Base-by-base conservation (phyloP, 306 rosid species). In the Acacia melanoxylon region DNA sequence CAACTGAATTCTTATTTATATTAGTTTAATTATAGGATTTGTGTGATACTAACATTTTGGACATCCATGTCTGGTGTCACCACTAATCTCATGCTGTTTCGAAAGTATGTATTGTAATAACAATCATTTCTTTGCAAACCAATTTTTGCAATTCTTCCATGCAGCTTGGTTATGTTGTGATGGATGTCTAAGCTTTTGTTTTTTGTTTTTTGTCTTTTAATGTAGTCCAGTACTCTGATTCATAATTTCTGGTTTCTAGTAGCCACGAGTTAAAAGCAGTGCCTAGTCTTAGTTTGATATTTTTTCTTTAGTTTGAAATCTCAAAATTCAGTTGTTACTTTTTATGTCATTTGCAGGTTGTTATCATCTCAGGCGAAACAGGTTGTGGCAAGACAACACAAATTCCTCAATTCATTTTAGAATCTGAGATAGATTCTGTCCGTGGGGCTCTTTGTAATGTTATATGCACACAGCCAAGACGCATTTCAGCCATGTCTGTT, bases 351-450 rank as follows among this genome's bases (percentile, higher is more conserved):
- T 42, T 85, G 82, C 87, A 93, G 98, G 97, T 96, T 80, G 83
- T 89, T 62, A 83, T 92, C 80, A 84, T 96, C 82, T 96, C 99
- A 25, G 99, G 99, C 49, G 89, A 96, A 92, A 96, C 99, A 80
- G 98, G 99, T 71, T 96, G 99, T 88, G 98, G 99, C 70, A 96
- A 96, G 91, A 96, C 99, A 76, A 96, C 99, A 14, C 99, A 96
- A 90, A 89, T 96, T 88, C 97, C 99, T 76, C 99, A 96, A 78
- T 92, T 92, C 86, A 91, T 96, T 91, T 87, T 96, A 68, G 99
- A 96, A 85, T 89, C 97, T 59, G 98, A 91, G 91, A 84, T 89
- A 81, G 97, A 92, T 75, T 89, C 94, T 69, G 83, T 75, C 61
- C 80, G 77, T 45, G 99, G 99, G 82, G 98, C 94, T 85, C 76